Evolutionary conservation across 1,139 yeast species (phyloP).

Genomic region (Blastobotrys malaysiensis): DNA sequence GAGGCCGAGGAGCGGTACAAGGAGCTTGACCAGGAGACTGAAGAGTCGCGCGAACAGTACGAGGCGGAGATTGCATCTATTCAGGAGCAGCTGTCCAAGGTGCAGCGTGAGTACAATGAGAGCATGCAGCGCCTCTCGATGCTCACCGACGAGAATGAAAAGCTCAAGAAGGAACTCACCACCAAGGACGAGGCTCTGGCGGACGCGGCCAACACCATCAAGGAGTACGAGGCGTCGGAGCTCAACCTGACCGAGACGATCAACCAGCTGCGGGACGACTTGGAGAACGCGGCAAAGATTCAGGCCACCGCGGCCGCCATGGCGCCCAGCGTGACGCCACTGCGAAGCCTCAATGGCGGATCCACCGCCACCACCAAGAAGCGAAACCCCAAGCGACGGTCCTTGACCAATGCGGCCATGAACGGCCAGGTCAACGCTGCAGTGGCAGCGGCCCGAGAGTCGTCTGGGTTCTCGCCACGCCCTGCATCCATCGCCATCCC

Average conservation of each 20-base stretch:
- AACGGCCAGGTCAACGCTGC: slow-evolving; percentile 10
- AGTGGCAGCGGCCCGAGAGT: slow-evolving; percentile 13
- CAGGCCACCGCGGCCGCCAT: slow-evolving; percentile 28
- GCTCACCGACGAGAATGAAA: slow-evolving; percentile 58
- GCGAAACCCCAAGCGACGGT: slow-evolving; percentile 31
- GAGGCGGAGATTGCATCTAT: slow-evolving; percentile 47
- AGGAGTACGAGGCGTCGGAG: slow-evolving; percentile 29
- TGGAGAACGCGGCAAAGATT: slow-evolving; percentile 41
- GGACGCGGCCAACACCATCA: slow-evolving; percentile 26
- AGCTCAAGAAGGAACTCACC: slow-evolving; percentile 51
- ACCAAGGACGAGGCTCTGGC: slow-evolving; percentile 55
- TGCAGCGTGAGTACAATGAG: slow-evolving; percentile 52
- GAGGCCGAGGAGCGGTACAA: slow-evolving; percentile 26
- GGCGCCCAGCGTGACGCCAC: slow-evolving; percentile 27
- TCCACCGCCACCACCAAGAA: slow-evolving; percentile 23
- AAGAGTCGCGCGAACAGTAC: slow-evolving; percentile 50
- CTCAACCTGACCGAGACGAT: slow-evolving; percentile 53
- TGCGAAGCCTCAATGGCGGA: slow-evolving; percentile 20
- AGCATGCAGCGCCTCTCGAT: slow-evolving; percentile 61
- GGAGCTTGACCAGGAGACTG: slow-evolving; percentile 46
- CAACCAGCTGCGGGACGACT: slow-evolving; percentile 61
- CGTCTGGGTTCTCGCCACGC: slow-evolving; percentile 31
- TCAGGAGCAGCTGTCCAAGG: slow-evolving; percentile 42
- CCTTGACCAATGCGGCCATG: slow-evolving; percentile 24
- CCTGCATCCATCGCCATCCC: slow-evolving; percentile 33